Percentiles rank a stretch among this genome's conserved stretches.
Conservation (phyloP, 768 basidiomycete species). For the Fomitopsis pulvina region DNA sequence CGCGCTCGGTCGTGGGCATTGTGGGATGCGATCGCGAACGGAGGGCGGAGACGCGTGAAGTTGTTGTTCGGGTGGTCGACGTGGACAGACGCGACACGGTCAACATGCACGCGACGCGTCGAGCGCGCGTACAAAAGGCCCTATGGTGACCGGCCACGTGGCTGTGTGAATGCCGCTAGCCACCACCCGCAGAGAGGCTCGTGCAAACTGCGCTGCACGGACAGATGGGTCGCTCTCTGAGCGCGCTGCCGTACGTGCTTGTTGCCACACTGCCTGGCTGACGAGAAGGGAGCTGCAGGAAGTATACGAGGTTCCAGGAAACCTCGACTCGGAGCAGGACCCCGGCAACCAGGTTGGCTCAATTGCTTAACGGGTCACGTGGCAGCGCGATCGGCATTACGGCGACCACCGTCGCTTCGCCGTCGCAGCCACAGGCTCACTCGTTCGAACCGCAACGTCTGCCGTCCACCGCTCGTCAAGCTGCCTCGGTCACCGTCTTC, state of each 20-base stretch:
- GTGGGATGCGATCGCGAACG: background rate
- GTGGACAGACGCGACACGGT: conserved; percentile 12
- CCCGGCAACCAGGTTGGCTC: too few relatives aligned
- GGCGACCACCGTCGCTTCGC: background rate
- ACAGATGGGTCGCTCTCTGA: too few relatives aligned
- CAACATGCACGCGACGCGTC: conserved; percentile 1
- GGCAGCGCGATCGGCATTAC: background rate
- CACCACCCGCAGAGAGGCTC: background rate
- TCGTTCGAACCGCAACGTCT: background rate
- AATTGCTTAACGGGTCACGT: background rate
- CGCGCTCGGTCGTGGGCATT: conserved; percentile 10
- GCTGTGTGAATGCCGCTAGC: background rate
- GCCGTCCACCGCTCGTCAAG: conserved; percentile 29
- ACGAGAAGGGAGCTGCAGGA: too few relatives aligned
- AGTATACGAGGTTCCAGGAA: too few relatives aligned
- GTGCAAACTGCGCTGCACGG: background rate
- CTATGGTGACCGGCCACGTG: conserved; percentile 2
- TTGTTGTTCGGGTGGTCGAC: background rate
- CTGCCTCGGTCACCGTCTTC: conserved; percentile 79
- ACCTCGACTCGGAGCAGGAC: too few relatives aligned
- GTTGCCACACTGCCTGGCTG: too few relatives aligned
- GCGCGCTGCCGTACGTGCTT: too few relatives aligned
- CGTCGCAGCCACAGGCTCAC: background rate
- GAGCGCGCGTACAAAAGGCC: conserved; percentile 2
- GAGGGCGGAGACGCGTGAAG: conserved; percentile 6